Evolutionary conservation across 345 rosid species (phyloP).

Genomic region (Draba incana): DNA sequence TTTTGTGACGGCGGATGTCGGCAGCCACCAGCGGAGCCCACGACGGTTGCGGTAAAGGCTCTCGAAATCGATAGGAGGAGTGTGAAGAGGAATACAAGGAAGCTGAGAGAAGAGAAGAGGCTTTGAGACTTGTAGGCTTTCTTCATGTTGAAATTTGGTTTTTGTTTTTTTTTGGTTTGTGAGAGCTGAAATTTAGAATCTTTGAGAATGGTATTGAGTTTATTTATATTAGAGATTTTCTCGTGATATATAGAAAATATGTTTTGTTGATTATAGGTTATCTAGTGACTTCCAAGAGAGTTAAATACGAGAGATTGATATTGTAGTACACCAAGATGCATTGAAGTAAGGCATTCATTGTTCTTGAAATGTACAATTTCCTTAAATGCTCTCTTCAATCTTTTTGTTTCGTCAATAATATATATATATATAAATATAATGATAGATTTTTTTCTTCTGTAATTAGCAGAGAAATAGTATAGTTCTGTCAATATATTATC

Average conservation of each 20-base stretch:
- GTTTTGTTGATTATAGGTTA: neutral
- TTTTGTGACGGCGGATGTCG: slow-evolving; percentile 35
- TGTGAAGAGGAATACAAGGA: slow-evolving; percentile 16
- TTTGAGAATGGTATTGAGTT: slow-evolving; percentile 23
- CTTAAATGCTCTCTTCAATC: slow-evolving; percentile 30
- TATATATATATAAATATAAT: no score
- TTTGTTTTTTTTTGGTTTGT: neutral
- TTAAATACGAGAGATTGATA: slow-evolving; percentile 15
- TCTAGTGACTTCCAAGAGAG: slow-evolving; percentile 35
- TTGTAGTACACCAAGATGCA: slow-evolving; percentile 32
- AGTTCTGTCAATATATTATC: neutral
- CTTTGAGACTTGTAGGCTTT: slow-evolving; percentile 32
- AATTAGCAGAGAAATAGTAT: neutral
- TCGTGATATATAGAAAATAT: neutral
- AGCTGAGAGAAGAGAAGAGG: slow-evolving; percentile 31
- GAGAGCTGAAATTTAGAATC: slow-evolving; percentile 13
- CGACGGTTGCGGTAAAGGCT: neutral
- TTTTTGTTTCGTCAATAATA: slow-evolving; percentile 1
- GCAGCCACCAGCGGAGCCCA: slow-evolving; percentile 12
- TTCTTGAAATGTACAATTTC: slow-evolving; percentile 43
- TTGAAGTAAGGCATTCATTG: slow-evolving; percentile 36
- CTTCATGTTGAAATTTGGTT: slow-evolving; percentile 30
- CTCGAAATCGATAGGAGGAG: slow-evolving; percentile 19
- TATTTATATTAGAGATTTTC: slow-evolving; percentile 28
- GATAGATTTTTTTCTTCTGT: no score